A percentile compares a stretch with the other conserved stretches of the same genome.
phyloP scores from a whole-genome alignment of 441 rosid species.

The Melastoma candidum region DNA sequence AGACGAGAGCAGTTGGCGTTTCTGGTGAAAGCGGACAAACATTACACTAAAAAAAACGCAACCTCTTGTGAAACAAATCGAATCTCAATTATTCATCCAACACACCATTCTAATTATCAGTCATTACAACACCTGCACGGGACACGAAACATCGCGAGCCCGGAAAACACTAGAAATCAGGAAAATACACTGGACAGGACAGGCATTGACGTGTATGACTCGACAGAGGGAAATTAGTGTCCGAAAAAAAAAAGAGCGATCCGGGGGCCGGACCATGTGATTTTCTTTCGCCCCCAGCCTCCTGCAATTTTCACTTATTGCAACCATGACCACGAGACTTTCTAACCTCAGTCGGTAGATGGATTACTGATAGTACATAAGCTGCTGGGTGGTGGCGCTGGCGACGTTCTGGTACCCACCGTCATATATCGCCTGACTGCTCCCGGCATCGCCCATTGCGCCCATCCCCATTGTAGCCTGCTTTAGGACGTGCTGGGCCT shows the following conservation, averaged over 20 bases:
- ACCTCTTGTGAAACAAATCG: not conserved
- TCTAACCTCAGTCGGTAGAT: not conserved
- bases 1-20: no score
- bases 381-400: slow-evolving; percentile 41
- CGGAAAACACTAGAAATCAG: no score
- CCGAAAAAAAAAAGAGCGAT: no score
- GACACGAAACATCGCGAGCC: no score
- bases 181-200: no score
- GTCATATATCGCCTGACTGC: slow-evolving; percentile 55
- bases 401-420: slow-evolving; percentile 53
- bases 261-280: no score
- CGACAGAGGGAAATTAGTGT: no score
- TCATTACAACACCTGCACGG: no score
- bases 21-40: not conserved
- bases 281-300: no score
- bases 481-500: slow-evolving; percentile 55
- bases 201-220: no score
- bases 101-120: no score
- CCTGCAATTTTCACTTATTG: no score
- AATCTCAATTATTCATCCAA: not conserved
- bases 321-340: slow-evolving; percentile 1
- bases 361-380: slow-evolving; percentile 59
- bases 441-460: slow-evolving; percentile 42
- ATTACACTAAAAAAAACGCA: not conserved
- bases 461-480: slow-evolving; percentile 58